phyloP scores from a whole-genome alignment of 2,329 filamentous ascomycete species.

The Ceratocystis eucalypticola region DNA sequence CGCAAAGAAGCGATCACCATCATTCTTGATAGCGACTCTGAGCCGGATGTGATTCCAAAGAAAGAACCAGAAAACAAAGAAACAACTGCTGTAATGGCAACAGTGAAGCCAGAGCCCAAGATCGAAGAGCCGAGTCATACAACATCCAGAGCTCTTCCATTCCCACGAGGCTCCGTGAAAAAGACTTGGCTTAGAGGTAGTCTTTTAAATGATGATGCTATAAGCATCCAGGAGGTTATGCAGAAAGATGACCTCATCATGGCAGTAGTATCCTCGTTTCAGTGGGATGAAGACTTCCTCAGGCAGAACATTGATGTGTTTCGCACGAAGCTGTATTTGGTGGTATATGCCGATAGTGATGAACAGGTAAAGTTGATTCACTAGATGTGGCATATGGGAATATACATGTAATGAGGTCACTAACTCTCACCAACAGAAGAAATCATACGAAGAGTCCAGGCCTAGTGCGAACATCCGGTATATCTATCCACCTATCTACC shows the following conservation, averaged over 20 bases:
- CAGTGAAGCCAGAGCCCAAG: neutral
- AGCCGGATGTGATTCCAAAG: neutral
- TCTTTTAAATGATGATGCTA: constrained; percentile 51
- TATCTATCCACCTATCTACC: constrained; percentile 73
- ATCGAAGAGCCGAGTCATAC: neutral
- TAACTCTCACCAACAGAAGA: constrained; percentile 29
- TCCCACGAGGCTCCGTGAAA: constrained; percentile 53
- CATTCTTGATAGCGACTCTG: constrained; percentile 11
- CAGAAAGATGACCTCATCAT: constrained; percentile 58
- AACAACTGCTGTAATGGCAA: neutral
- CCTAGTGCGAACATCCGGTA: constrained; percentile 46
- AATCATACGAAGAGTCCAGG: constrained; percentile 35
- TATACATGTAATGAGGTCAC: neutral
- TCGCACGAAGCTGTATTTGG: constrained; percentile 48
- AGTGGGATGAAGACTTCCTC: constrained; percentile 74
- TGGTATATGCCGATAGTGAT: constrained; percentile 42
- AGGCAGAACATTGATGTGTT: constrained; percentile 52
- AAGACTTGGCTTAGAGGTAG: constrained; percentile 63
- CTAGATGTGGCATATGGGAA: neutral
- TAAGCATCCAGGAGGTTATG: constrained; percentile 77
- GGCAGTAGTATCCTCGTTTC: constrained; percentile 73
- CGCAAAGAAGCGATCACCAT: constrained; percentile 5
- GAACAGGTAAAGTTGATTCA: constrained; percentile 33
- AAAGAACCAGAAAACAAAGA: neutral
- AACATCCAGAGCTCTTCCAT: constrained; percentile 22